Percentiles rank a stretch among this genome's conserved stretches.
Evolutionary conservation across 2,329 filamentous ascomycete species (phyloP).

Genomic region (Beauveria sp.): DNA sequence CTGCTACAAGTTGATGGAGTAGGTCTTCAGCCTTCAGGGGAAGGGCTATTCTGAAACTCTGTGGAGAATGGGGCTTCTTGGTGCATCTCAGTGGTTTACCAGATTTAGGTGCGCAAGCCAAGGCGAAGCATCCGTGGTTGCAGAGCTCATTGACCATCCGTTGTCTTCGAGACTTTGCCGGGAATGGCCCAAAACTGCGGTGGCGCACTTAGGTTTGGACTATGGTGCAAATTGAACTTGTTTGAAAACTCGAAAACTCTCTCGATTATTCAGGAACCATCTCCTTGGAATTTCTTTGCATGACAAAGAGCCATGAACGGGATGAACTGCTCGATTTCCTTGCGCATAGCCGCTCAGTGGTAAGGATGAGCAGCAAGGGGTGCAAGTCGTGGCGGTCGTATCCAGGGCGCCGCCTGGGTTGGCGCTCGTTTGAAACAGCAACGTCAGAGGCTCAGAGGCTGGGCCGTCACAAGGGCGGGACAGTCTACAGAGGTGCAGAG

Average conservation of each 20-base stretch:
- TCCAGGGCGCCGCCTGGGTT: neutral
- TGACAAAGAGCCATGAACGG: neutral
- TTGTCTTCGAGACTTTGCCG: too few relatives aligned
- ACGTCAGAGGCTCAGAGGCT: neutral
- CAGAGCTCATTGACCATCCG: too few relatives aligned
- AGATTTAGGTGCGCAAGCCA: neutral
- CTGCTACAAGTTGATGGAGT: neutral
- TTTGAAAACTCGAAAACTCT: neutral
- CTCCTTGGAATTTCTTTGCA: too few relatives aligned
- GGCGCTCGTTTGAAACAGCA: neutral
- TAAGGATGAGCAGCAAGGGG: neutral
- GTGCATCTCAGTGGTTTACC: neutral
- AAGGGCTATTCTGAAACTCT: neutral
- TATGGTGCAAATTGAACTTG: neutral
- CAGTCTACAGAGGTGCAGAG: neutral
- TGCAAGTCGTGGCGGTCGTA: neutral
- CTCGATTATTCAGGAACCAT: too few relatives aligned
- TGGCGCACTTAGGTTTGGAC: too few relatives aligned
- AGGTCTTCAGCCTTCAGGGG: neutral
- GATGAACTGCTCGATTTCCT: neutral
- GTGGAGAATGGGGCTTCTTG: neutral
- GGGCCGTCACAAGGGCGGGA: neutral
- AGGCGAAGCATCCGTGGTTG: too few relatives aligned
- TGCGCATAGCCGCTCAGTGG: too few relatives aligned
- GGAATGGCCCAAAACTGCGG: too few relatives aligned